Percentiles rank a stretch among this genome's conserved stretches.
Conservation (phyloP, 805 yeast genomes). For the Blastobotrys mokoenaii region DNA sequence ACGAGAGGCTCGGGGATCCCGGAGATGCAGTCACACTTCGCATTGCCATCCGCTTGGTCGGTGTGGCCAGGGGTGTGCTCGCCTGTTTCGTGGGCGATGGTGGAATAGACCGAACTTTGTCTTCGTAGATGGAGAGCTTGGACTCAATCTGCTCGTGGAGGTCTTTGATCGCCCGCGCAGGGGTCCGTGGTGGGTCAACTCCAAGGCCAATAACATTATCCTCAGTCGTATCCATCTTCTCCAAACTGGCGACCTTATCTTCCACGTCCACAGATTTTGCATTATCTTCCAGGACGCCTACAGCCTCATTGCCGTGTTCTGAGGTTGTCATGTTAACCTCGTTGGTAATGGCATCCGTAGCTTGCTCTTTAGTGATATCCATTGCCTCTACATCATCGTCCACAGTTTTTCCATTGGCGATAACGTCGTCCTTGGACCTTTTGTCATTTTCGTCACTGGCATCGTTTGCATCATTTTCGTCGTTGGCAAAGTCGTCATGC, state of each 20-base stretch:
- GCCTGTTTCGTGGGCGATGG: neutral
- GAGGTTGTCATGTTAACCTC: too few species aligned
- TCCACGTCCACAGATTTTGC: too few species aligned
- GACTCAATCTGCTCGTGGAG: conserved; percentile 2
- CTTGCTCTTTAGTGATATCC: neutral
- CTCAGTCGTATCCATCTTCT: neutral
- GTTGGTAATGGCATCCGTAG: too few species aligned
- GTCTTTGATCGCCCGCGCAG: neutral
- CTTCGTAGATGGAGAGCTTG: conserved; percentile 14
- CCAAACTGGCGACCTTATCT: too few species aligned
- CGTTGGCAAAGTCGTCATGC: too few species aligned
- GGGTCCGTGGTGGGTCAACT: too few species aligned
- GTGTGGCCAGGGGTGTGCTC: neutral
- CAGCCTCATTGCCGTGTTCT: too few species aligned
- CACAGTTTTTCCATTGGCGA: neutral
- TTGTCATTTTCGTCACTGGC: neutral
- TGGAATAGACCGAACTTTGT: conserved; percentile 1
- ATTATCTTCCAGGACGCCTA: too few species aligned
- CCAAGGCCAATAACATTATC: neutral
- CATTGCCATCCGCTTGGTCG: neutral
- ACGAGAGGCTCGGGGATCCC: conserved; percentile 2
- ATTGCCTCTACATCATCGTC: neutral
- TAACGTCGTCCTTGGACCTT: neutral
- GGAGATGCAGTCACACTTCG: neutral
- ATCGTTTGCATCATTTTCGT: too few species aligned